phyloP scores from a whole-genome alignment of 148 eudicot species.

The Dysphania ambrosioides region DNA sequence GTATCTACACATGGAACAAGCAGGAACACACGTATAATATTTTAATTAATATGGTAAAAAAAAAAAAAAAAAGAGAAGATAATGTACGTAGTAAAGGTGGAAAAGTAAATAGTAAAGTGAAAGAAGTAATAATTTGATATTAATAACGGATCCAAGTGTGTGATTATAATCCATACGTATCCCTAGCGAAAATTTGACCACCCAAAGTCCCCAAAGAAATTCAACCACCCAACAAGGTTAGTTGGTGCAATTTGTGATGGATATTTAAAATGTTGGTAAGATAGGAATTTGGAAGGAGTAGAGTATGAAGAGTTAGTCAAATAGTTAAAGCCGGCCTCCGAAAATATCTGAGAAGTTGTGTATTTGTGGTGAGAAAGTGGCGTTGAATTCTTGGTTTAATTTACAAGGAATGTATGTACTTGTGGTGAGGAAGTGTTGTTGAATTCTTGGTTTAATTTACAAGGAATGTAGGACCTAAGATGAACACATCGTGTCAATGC shows the following conservation, averaged over 20 bases:
- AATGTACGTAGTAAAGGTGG: too few species aligned
- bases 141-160: slow-evolving; percentile 8
- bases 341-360: slow-evolving; percentile 9
- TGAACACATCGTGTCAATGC: neutral
- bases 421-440: neutral
- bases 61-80: too few species aligned
- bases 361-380: neutral
- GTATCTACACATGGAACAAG: too few species aligned
- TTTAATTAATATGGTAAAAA: too few species aligned
- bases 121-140: neutral
- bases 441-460: neutral
- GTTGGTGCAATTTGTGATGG: slow-evolving; percentile 24
- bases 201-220: neutral
- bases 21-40: too few species aligned
- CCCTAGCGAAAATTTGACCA: neutral
- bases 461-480: slow-evolving; percentile 1
- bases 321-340: neutral
- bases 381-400: neutral
- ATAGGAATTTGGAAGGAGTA: neutral
- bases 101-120: neutral
- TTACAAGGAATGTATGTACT: neutral
- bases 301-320: neutral
- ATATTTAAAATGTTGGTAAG: neutral
- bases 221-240: slow-evolving; percentile 6
- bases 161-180: neutral